Conservation (phyloP, 2,329 filamentous ascomycete genomes). For the Hypoxylon sp. region DNA sequence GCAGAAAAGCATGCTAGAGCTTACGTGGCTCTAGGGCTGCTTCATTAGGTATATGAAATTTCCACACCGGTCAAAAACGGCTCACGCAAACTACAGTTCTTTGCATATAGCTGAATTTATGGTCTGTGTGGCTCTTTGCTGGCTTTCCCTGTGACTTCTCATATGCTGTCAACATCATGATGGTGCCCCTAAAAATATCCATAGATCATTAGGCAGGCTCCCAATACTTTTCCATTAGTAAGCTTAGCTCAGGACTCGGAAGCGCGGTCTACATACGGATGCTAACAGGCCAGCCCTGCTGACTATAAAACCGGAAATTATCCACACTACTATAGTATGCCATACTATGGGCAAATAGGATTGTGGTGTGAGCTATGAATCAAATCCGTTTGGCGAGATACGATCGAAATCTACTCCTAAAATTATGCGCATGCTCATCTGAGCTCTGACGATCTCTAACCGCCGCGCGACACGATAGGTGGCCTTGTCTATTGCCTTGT, state of each 20-base stretch:
- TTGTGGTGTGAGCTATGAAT: constrained; percentile 13
- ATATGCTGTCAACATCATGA: neutral
- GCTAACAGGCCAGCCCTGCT: constrained; percentile 38
- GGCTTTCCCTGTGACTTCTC: neutral
- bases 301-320: constrained; percentile 18
- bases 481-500: constrained; percentile 31
- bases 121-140: neutral
- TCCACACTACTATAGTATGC: constrained; percentile 16
- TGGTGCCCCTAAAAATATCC: constrained; percentile 8
- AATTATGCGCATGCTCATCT: constrained; percentile 15
- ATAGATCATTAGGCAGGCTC: constrained; percentile 24
- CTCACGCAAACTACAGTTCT: constrained; percentile 4
- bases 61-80: constrained; percentile 25
- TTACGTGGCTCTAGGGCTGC: constrained; percentile 36
- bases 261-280: constrained; percentile 22
- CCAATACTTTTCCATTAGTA: neutral
- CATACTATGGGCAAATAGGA: constrained; percentile 25
- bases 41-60: constrained; percentile 24
- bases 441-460: constrained; percentile 25
- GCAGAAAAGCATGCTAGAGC: constrained; percentile 24
- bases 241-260: constrained; percentile 12
- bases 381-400: constrained; percentile 21
- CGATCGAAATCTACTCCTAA: constrained; percentile 28
- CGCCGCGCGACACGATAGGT: constrained; percentile 33
- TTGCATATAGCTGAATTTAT: constrained; percentile 13